phyloP scores from a whole-genome alignment of 2,329 filamentous ascomycete genomes.

The Paecilomyces sp. region DNA sequence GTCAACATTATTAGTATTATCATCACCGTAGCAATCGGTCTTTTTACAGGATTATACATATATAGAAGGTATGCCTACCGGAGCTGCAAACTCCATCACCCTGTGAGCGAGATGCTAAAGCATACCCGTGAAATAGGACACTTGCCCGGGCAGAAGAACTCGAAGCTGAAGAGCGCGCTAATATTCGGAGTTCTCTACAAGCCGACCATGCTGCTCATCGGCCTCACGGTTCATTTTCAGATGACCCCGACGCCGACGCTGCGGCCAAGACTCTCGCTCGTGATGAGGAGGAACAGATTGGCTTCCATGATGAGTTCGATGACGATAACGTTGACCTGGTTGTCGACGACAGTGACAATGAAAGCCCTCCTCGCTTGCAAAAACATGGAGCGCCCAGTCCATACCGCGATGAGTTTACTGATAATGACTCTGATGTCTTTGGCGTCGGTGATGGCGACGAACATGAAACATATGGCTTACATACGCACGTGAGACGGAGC shows the following conservation, averaged over 20 bases:
- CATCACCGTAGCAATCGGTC: slow-evolving; percentile 63
- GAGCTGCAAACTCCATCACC: not conserved
- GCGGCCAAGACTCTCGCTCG: slow-evolving; percentile 32
- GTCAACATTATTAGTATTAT: slow-evolving; percentile 80
- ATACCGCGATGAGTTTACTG: slow-evolving; percentile 49
- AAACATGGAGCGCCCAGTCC: slow-evolving; percentile 22
- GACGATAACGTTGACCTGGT: slow-evolving; percentile 33
- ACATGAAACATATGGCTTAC: slow-evolving; percentile 33
- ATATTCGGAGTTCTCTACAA: slow-evolving; percentile 27
- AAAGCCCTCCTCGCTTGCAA: slow-evolving; percentile 15
- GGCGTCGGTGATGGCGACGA: slow-evolving; percentile 32
- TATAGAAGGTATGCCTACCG: slow-evolving; percentile 53
- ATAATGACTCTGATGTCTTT: slow-evolving; percentile 46
- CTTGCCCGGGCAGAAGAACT: slow-evolving; percentile 42
- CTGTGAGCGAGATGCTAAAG: not conserved
- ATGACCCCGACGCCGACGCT: slow-evolving; percentile 33
- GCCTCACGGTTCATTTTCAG: slow-evolving; percentile 25
- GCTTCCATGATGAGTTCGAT: slow-evolving; percentile 30
- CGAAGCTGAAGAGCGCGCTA: slow-evolving; percentile 39
- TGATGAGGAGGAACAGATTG: slow-evolving; percentile 38
- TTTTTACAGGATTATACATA: slow-evolving; percentile 74
- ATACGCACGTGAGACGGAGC: slow-evolving; percentile 21
- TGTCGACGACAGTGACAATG: slow-evolving; percentile 37
- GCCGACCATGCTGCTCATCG: slow-evolving; percentile 28
- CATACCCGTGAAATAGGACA: slow-evolving; percentile 26